phyloP scores from a whole-genome alignment of 2,329 filamentous ascomycete species.

The Biscogniauxia mediterranea region DNA sequence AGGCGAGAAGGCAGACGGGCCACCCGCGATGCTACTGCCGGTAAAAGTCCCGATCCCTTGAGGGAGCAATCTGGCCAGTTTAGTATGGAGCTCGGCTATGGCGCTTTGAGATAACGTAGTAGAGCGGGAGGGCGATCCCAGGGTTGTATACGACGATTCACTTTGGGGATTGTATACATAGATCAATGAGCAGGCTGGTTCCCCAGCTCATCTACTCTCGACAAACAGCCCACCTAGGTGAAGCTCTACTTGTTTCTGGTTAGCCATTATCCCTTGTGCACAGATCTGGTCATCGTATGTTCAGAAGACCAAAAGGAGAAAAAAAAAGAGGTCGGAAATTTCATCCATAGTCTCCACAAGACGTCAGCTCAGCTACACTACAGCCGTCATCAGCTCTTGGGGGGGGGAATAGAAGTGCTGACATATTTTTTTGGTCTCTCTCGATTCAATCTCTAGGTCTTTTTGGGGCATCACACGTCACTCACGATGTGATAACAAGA shows the following conservation, averaged over 20 bases:
- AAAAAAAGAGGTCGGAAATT: not conserved
- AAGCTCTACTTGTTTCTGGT: not conserved
- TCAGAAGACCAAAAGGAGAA: not conserved
- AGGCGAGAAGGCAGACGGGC: not conserved
- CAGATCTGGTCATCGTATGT: not conserved
- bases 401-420: not conserved
- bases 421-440: not conserved
- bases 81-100: not conserved
- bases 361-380: not conserved
- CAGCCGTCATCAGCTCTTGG: not conserved
- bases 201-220: not conserved
- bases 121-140: not conserved
- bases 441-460: not conserved
- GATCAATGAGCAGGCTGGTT: not conserved
- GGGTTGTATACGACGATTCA: not conserved
- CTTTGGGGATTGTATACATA: not conserved
- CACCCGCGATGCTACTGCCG: not conserved
- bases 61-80: not conserved
- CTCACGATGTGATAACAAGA: not conserved
- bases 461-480: not conserved
- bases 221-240: not conserved
- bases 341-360: not conserved
- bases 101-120: not conserved
- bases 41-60: not conserved
- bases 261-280: not conserved